Evolutionary conservation across 1,284 basidiomycete species (phyloP), one percentile per base, ranked within the genome.

Genomic region (Paramarasmius palmivorus): DNA sequence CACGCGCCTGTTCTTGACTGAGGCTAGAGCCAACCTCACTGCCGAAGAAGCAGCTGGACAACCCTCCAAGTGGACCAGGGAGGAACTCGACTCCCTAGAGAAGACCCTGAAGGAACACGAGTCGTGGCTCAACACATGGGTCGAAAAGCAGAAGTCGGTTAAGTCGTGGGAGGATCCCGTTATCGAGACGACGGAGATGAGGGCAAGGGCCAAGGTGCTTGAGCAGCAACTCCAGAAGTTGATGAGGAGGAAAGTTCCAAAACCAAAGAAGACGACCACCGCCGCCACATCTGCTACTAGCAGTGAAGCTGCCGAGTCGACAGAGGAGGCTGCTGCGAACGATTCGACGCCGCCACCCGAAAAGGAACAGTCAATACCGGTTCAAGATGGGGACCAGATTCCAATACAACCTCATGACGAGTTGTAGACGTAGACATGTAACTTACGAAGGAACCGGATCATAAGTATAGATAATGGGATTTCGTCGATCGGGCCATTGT

Each of bases 181-280:
- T 19, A 82, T 97, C 42, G 80, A 87, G 65, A 87, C 86, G 49
- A 81, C 75, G 61, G 93, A 96, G 70, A 85, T 97, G 81, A 87
- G 88, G 69, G 84, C 85, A 54, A 78, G 86, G 50, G 90, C 90
- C 41, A 90, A 88, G 76, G 81, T 81, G 42, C 72, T 98, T 34
- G 92, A 95, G 75, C 79, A 74, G 49, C 84, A 86, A 55, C 73
- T 95, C 68, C 80, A 81, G 66, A 84, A 78, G 66, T 64, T 92
- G 59, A 77, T 78, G 62, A 86, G 76, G 73, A 77, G 87, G 67
- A 90, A 83, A 71, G 71, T 75, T 45, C 84, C 89, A 2, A 79
- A 76, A 64, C 73, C 75, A 54, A 67, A 69, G 64, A 82, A 78
- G 72, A 79, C 77, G 67, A 71, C 72, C 36, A 80, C 73, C 54